Conservation (phyloP, 805 yeast genomes). For the Metschnikowia borealis region DNA sequence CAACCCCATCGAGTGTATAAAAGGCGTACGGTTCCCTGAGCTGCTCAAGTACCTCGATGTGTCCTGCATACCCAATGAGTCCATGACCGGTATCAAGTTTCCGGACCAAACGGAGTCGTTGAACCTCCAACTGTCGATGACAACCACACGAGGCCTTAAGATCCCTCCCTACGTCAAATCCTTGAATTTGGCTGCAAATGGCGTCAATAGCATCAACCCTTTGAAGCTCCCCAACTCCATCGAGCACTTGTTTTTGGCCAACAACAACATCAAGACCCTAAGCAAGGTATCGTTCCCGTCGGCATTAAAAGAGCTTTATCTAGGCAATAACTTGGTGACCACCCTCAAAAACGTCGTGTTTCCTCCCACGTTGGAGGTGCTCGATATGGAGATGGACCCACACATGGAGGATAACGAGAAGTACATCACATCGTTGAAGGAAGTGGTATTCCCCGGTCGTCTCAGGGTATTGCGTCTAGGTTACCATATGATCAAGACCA, state of each 20-base stretch:
- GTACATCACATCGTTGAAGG: conserved; percentile 39
- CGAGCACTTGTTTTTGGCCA: conserved; percentile 32
- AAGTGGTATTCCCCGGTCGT: conserved; percentile 35
- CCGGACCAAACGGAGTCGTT: conserved; percentile 36
- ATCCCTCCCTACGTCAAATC: conserved; percentile 30
- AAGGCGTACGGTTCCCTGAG: conserved; percentile 41
- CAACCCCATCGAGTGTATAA: conserved; percentile 42
- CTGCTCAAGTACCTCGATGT: conserved; percentile 32
- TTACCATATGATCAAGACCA: conserved; percentile 35
- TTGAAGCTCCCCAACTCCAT: conserved; percentile 40
- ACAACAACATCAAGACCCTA: conserved; percentile 42
- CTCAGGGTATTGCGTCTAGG: conserved; percentile 35
- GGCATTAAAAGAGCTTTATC: conserved; percentile 30
- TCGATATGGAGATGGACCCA: conserved; percentile 42
- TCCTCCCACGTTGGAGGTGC: conserved; percentile 35
- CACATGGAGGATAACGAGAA: conserved; percentile 39
- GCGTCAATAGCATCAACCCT: conserved; percentile 44
- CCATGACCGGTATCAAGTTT: conserved; percentile 45
- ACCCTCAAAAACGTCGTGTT: conserved; percentile 42
- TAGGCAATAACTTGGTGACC: conserved; percentile 43
- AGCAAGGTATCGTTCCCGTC: conserved; percentile 41
- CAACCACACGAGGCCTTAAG: conserved; percentile 41
- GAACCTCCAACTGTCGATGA: conserved; percentile 43
- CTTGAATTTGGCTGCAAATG: conserved; percentile 34
- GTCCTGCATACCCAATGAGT: conserved; percentile 42